phyloP scores from a whole-genome alignment of 768 basidiomycete species.

The Mycena albidolilacea region DNA sequence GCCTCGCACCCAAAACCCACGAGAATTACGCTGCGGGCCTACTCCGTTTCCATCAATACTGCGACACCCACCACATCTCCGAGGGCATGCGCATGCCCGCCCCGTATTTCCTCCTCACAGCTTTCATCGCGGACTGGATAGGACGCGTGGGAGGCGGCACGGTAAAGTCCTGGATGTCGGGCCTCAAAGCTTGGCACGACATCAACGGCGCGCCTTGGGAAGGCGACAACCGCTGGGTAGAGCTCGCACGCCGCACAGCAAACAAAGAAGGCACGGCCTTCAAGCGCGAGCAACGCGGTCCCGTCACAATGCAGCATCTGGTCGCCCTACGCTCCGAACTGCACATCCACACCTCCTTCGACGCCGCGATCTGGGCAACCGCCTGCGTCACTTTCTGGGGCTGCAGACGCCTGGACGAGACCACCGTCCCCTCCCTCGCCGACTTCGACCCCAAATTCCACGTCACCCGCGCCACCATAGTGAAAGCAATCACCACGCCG shows the following conservation, averaged over 20 bases:
- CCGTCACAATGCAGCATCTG: no score
- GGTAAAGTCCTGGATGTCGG: conserved; percentile 51
- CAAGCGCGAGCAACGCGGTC: no score
- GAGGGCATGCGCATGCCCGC: conserved; percentile 53
- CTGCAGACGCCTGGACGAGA: no score
- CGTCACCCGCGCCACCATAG: no score
- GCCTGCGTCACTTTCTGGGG: no score
- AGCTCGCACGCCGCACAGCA: conserved; percentile 20
- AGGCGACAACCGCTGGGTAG: conserved; percentile 45
- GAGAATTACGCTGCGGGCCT: neutral
- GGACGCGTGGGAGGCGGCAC: conserved; percentile 41
- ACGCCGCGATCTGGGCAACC: no score
- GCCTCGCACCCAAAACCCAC: no score
- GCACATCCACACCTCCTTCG: no score
- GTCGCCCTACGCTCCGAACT: no score
- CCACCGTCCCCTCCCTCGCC: no score
- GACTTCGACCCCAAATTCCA: no score
- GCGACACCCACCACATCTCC: conserved; percentile 46
- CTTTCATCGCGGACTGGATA: conserved; percentile 44
- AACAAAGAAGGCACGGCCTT: neutral
- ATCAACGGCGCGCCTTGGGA: conserved; percentile 53
- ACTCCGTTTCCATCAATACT: conserved; percentile 52
- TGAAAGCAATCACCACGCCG: no score
- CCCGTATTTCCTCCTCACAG: conserved; percentile 45
- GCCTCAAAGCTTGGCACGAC: conserved; percentile 56